Evolutionary conservation across 1,139 yeast species (phyloP), one percentile per base, ranked within the genome.

Genomic region (Taphrina communis): DNA sequence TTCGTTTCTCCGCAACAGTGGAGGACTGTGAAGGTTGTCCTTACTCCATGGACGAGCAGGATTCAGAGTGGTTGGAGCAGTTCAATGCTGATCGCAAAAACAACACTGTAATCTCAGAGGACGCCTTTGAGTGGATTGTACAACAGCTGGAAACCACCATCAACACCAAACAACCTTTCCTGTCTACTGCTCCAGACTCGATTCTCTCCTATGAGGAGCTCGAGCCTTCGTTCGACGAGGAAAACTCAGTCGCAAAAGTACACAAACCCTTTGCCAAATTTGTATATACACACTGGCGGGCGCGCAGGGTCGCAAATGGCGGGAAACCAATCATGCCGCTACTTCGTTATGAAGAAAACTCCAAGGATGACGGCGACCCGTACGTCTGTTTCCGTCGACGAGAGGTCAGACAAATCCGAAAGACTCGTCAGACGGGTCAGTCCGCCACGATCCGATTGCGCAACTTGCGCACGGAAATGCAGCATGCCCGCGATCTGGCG

Each of bases 361-460:
- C 92, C 73, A 90, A 90, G 75, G 97, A 93, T 75, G 99, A 94
- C 75, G 86, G 85, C 71, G 98, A 94, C 78, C 98, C 99, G 0
- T 94, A 95, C 78, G 88, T 92, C 58, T 91, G 97, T 80, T 94
- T 95, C 81, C 86, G 99, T 76, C 87, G 97, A 75, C 89, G 99
- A 78, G 99, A 93, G 76, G 88, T 92, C 73, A 86, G 99, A 73
- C 97, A 90, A 77, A 96, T 96, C 52, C 88, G 99, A 78, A 94
- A 94, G 78, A 95, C 99, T 0, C 86, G 99, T 77, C 85, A 98
- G 73, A 91, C 97, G 0, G 99, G 95, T 79, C 86, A 90, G 48
- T 88, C 91, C 73, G 92, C 96, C 73, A 89, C 94, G 8, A 97
- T 93, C 77, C 86, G 94, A 73, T 82, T 94, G 66, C 84, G 96